These are phyloP conservation scores for Musa acuminata DNA, from an alignment of 176 grass and related monocot genomes.

Conservation along the genomic window DNA sequence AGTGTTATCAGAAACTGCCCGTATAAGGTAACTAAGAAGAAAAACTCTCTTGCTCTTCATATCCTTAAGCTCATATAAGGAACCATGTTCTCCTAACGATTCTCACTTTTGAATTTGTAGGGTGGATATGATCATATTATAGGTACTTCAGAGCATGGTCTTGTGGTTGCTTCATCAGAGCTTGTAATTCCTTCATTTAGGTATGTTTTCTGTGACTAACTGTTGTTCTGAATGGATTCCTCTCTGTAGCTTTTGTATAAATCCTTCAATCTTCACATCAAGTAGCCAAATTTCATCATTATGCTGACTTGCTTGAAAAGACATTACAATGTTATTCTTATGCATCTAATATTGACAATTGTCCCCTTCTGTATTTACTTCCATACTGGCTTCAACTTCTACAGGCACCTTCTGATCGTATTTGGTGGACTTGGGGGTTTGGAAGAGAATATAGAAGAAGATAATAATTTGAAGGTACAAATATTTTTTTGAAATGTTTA, in stretches of 20 bases:
- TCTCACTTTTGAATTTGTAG: slow-evolving; percentile 31
- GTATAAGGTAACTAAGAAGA: slow-evolving; percentile 44
- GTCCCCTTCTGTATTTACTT: neutral
- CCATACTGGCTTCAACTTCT: slow-evolving; percentile 1
- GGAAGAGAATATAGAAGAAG: slow-evolving; percentile 98
- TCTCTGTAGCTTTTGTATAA: neutral
- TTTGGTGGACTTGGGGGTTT: slow-evolving; percentile 89
- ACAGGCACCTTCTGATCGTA: slow-evolving; percentile 82
- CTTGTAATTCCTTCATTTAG: slow-evolving; percentile 67
- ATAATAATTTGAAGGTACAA: slow-evolving; percentile 68
- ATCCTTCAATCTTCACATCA: neutral
- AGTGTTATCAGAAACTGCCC: slow-evolving; percentile 45
- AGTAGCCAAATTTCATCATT: too few relatives aligned
- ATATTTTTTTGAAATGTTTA: neutral
- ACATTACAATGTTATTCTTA: too few relatives aligned
- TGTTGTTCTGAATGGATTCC: neutral
- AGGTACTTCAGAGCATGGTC: slow-evolving; percentile 92
- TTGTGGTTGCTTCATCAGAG: slow-evolving; percentile 72
- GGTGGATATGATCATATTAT: slow-evolving; percentile 90
- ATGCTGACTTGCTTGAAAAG: too few relatives aligned
- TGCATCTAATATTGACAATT: neutral
- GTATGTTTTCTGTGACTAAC: slow-evolving; percentile 23
- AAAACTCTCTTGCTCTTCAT: neutral
- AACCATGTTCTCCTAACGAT: neutral
- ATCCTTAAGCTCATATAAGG: neutral